Conservation (phyloP, 176 grass and related monocot species). For the Aegilops bicornis region DNA sequence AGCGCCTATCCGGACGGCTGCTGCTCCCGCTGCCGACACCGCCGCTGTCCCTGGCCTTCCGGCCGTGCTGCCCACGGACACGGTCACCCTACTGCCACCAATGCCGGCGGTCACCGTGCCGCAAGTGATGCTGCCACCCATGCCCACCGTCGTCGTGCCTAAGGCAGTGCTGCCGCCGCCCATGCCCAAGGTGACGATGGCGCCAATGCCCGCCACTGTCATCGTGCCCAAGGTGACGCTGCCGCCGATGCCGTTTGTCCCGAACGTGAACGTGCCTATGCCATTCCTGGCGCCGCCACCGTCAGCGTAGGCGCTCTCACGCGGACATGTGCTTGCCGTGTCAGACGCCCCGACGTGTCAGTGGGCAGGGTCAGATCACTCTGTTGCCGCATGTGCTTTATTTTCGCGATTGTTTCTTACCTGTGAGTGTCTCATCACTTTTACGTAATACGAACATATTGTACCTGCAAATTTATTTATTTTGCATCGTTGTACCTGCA, state of each 20-base stretch:
- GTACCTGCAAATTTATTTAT: no score
- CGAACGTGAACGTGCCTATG: conserved; percentile 19
- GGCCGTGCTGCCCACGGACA: background rate
- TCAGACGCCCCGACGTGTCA: no score
- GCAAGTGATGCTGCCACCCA: background rate
- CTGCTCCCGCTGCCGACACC: background rate
- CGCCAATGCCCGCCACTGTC: background rate
- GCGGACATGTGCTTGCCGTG: no score
- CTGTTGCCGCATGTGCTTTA: background rate
- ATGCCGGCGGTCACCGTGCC: background rate
- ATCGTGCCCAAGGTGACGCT: background rate
- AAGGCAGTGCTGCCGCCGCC: background rate
- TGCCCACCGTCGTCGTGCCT: background rate
- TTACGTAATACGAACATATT: no score
- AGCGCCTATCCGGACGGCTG: background rate
- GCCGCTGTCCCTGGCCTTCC: background rate
- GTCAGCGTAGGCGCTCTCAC: background rate
- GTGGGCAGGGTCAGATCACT: background rate
- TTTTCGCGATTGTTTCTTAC: background rate
- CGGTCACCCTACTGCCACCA: background rate
- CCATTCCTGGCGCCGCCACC: conserved; percentile 27
- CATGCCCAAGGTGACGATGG: background rate
- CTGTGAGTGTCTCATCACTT: background rate
- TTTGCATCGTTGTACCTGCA: no score
- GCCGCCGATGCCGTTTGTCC: conserved; percentile 23